Evolutionary conservation across 257 asterid species (phyloP), one percentile per base, ranked within the genome.

Genomic region (Ocimum tenuiflorum): DNA sequence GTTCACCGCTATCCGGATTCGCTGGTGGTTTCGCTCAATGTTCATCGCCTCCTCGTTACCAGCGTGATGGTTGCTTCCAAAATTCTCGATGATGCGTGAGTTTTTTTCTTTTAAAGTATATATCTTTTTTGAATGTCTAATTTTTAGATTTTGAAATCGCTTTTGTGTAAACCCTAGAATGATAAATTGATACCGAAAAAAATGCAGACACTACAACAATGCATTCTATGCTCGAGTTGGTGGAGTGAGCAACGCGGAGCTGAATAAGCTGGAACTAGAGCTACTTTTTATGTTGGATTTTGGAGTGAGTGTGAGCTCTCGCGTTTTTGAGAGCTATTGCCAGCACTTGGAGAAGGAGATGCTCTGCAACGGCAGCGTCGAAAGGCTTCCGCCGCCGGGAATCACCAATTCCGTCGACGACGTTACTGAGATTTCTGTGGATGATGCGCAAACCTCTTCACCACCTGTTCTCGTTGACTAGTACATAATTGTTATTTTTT

Each of bases 1-100:
- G 79, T 83, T 18, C 96, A 91, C 62, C 84, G 68, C 56, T 78
- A 74, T 58, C 98, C 98, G 0, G 88, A 83, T 49, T 86, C 95
- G 0, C 87, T 88, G 18, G 83, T 91, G 31, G 83, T 83, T 50
- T 85, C 98, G 18, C 80, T 85, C 82, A 91, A 91, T 57, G 88
- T 88, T 50, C 96, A 91, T 70, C 69, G 98, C 15, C 57, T 91
- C 73, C 73, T 88, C 1, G 82, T 88, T 49, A 86, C 96, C 0
- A 73, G 88, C 64, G 86, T 91, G 17, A 83, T 89, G 96, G 83
- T 91, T 49, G 98, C 96, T 73, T 88, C 98, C 73, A 91, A 91
- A 75, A 79, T 85, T 75, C 88, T 88, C 10, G 98, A 91, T 63
- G 98, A 91, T 56, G 73, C 75, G 96, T 91, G 69, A 80, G 96